Base-by-base conservation (phyloP, 192 early-diverging fungal species). In the Physocladia obscura region DNA sequence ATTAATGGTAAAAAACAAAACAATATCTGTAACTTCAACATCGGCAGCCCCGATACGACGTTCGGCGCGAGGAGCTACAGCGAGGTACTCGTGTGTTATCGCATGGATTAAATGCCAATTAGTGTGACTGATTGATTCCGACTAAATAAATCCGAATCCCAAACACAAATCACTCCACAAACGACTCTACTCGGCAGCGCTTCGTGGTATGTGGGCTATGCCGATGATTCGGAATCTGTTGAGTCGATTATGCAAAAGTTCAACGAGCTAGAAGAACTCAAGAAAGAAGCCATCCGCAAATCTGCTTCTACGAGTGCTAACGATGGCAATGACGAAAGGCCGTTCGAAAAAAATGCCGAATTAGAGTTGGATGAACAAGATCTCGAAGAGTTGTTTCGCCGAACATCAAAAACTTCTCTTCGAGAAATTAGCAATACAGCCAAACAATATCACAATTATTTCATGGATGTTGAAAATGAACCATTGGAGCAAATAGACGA, bases 221-320 rank as follows among this genome's bases (percentile, higher is more conserved):
- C 96, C 2, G 94, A 96, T 67, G 96, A 98, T 74, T 90, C 89
- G 50, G 96, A 98, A 86, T 94, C 94, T 0, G 89, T 98, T 15
- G 96, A 93, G 40, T 90, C 91, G 3, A 98, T 98, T 65, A 98
- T 98, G 96, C 93, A 93, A 73, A 98, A 98, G 80, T 98, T 98
- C 77, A 90, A 95, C 73, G 94, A 96, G 75, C 85, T 98, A 21
- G 96, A 96, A 59, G 81, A 88, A 2, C 92, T 95, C 76, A 87
- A 94, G 69, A 79, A 85, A 70, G 93, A 97, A 76, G 84, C 93
- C 72, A 86, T 80, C 6, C 0, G 61, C 36, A 49, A 32, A 49
- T 51, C 19, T 17, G 6, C 40, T 6, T 6, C 61, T 4, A 19
- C 61, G 11, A 11, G 4, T 63, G 4, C 15, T 21, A 35, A 35